Percentiles rank a stretch among this genome's conserved stretches.
These are phyloP conservation scores for Hypsizygus ulmarius DNA, from an alignment of 1,284 basidiomycete species.

Conservation along the genomic window DNA sequence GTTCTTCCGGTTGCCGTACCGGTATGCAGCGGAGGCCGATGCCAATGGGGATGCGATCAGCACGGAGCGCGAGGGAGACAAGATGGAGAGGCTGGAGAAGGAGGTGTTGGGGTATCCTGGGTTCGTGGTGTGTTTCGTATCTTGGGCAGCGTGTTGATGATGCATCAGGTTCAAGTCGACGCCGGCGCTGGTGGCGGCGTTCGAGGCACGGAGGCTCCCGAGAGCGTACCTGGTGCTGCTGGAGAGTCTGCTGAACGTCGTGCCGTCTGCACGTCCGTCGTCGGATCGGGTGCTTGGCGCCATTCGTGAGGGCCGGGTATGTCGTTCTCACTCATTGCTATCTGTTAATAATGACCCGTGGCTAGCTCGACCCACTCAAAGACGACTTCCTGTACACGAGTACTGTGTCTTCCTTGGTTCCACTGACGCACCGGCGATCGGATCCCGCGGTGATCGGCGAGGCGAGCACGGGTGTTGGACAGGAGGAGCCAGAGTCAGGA, in stretches of 20 bases:
- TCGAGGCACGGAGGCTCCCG: constrained; percentile 69
- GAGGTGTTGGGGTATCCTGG: constrained; percentile 79
- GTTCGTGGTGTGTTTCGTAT: constrained; percentile 32
- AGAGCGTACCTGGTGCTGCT: constrained; percentile 67
- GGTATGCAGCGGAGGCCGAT: constrained; percentile 54
- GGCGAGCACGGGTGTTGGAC: not conserved
- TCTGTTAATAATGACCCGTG: constrained; percentile 5
- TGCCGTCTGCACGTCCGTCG: constrained; percentile 61
- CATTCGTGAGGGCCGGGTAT: constrained; percentile 65
- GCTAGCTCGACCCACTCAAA: constrained; percentile 35
- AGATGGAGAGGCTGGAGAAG: constrained; percentile 62
- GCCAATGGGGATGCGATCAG: constrained; percentile 35
- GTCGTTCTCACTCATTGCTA: constrained; percentile 19
- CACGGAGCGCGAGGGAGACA: constrained; percentile 48
- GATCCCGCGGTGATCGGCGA: constrained; percentile 7
- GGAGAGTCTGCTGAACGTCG: constrained; percentile 65
- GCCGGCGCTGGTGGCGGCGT: constrained; percentile 45
- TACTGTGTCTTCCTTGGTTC: constrained; percentile 17
- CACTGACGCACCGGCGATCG: constrained; percentile 19
- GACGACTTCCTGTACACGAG: constrained; percentile 15
- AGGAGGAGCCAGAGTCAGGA: not conserved
- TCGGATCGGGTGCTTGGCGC: constrained; percentile 68
- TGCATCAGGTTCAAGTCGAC: constrained; percentile 58
- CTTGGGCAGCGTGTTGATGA: constrained; percentile 13
- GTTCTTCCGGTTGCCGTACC: constrained; percentile 84